phyloP scores from a whole-genome alignment of 1,139 yeast species.

The Hemisphaericaspora xylofermentans region DNA sequence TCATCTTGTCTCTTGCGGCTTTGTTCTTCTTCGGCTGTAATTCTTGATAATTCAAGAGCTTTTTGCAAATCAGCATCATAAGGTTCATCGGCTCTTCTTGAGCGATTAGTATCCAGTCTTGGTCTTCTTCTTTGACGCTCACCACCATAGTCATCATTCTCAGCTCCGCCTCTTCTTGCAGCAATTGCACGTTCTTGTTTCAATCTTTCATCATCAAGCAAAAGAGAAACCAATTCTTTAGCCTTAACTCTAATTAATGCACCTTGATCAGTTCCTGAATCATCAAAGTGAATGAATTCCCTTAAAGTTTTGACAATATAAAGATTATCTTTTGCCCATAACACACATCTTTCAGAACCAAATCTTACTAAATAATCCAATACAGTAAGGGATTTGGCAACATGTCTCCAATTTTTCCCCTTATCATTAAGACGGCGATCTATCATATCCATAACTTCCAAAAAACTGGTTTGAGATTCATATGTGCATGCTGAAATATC shows the following conservation, averaged over 20 bases:
- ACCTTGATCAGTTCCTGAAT: constrained; percentile 82
- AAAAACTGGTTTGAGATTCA: constrained; percentile 69
- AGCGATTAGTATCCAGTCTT: constrained; percentile 14
- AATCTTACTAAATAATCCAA: constrained; percentile 83
- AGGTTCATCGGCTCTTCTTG: constrained; percentile 34
- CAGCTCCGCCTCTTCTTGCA: constrained; percentile 18
- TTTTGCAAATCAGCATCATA: constrained; percentile 80
- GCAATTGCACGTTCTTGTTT: constrained; percentile 65
- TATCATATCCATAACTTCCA: constrained; percentile 93
- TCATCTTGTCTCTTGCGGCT: constrained; percentile 35
- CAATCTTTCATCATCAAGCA: constrained; percentile 83
- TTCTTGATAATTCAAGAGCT: constrained; percentile 79
- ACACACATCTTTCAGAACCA: constrained; percentile 89
- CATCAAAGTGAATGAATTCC: constrained; percentile 86
- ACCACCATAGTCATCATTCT: constrained; percentile 7
- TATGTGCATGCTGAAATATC: constrained; percentile 78
- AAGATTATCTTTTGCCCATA: constrained; percentile 91
- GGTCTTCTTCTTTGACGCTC: constrained; percentile 28
- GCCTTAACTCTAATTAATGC: constrained; percentile 89
- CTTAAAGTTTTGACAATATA: constrained; percentile 88
- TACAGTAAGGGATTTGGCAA: constrained; percentile 85
- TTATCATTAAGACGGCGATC: constrained; percentile 93
- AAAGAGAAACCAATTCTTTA: constrained; percentile 75
- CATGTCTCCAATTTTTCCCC: constrained; percentile 98
- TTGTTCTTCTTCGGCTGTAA: constrained; percentile 82